These are phyloP conservation scores for Amylocystis lapponica DNA, from an alignment of 768 basidiomycete genomes.

Conservation along the genomic window DNA sequence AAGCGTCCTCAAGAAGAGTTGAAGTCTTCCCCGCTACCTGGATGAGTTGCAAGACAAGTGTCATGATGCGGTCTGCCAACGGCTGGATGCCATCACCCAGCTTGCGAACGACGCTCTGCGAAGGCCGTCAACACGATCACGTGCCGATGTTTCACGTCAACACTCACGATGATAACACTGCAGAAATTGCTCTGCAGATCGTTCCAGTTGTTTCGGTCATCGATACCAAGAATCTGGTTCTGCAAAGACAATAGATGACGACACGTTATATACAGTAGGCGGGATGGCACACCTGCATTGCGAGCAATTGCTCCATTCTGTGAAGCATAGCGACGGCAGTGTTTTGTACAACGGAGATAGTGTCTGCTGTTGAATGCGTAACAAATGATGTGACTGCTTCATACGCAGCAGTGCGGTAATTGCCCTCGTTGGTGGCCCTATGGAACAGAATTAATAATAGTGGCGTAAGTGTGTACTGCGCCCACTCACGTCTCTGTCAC, in stretches of 20 bases:
- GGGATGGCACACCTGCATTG: slow-evolving; percentile 58
- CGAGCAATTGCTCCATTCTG: slow-evolving; percentile 84
- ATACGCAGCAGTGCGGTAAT: slow-evolving; percentile 93
- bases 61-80: slow-evolving; percentile 94
- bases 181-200: slow-evolving; percentile 96
- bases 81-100: slow-evolving; percentile 79
- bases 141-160: too few species aligned
- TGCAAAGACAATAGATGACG: slow-evolving; percentile 23
- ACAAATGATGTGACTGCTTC: slow-evolving; percentile 90
- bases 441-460: not conserved
- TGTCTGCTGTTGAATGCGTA: slow-evolving; percentile 73
- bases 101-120: slow-evolving; percentile 84
- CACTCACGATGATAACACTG: slow-evolving; percentile 76
- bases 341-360: slow-evolving; percentile 74
- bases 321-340: slow-evolving; percentile 77
- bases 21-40: slow-evolving; percentile 87
- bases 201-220: slow-evolving; percentile 99
- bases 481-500: slow-evolving; percentile 77
- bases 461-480: too few species aligned
- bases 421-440: slow-evolving; percentile 81
- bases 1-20: slow-evolving; percentile 93
- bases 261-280: not conserved
- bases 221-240: slow-evolving; percentile 91
- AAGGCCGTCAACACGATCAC: too few species aligned
- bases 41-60: slow-evolving; percentile 78